phyloP scores from a whole-genome alignment of 2,329 filamentous ascomycete species.

The Lecanicillium sp. region DNA sequence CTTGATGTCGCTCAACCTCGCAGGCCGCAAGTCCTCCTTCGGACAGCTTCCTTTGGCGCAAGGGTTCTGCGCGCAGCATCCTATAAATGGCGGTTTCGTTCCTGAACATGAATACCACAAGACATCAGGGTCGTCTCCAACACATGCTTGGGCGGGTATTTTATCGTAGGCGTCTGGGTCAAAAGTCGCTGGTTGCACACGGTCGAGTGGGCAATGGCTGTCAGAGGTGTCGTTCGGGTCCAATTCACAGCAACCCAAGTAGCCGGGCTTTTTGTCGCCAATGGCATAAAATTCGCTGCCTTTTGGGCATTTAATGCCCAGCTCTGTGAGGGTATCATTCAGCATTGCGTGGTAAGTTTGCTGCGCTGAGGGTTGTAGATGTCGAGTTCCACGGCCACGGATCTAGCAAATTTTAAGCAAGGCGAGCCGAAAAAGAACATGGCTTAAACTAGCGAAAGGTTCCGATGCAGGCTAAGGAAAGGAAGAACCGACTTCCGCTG shows the following conservation, averaged over 20 bases:
- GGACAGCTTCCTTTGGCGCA: constrained; percentile 18
- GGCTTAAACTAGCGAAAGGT: too few species aligned
- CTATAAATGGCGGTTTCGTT: constrained; percentile 25
- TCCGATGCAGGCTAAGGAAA: too few species aligned
- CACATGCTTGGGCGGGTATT: constrained; percentile 25
- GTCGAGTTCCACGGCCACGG: too few species aligned
- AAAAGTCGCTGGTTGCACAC: constrained; percentile 22
- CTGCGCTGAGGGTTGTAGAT: too few species aligned
- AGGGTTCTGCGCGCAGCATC: constrained; percentile 25
- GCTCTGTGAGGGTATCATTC: too few species aligned
- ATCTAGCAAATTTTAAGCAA: too few species aligned
- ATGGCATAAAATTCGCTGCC: constrained; percentile 30
- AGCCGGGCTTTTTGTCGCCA: constrained; percentile 19
- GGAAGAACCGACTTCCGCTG: too few species aligned
- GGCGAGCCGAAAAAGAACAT: too few species aligned
- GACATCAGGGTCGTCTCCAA: constrained; percentile 10
- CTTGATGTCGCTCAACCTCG: constrained; percentile 16
- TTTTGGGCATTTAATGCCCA: constrained; percentile 23
- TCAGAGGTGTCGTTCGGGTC: constrained; percentile 23
- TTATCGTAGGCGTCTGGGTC: constrained; percentile 13
- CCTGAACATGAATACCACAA: constrained; percentile 27
- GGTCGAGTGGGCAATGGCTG: constrained; percentile 23
- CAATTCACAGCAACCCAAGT: constrained; percentile 32
- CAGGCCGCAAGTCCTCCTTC: constrained; percentile 13
- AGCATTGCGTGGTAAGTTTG: too few species aligned